These are phyloP conservation scores for Solanum habrochaites DNA, from an alignment of 257 asterid species.

Conservation along the genomic window DNA sequence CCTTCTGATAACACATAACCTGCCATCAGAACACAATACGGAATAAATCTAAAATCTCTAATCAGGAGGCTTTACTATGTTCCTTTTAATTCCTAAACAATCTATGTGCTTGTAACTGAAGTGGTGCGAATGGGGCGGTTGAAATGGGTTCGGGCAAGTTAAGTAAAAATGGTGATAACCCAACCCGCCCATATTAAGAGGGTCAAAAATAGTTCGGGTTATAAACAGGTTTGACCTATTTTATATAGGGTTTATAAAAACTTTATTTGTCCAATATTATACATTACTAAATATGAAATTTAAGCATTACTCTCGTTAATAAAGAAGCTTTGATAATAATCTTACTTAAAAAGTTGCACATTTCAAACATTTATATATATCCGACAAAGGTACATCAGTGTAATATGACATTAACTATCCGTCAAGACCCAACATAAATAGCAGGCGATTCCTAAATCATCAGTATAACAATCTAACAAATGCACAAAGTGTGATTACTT, in stretches of 20 bases:
- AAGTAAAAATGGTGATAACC: not conserved
- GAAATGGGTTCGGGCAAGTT: not conserved
- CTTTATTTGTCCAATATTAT: not conserved
- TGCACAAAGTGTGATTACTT: not conserved
- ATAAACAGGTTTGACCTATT: not conserved
- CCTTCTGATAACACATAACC: conserved; percentile 75
- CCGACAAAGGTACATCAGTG: not conserved
- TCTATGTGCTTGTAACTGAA: not conserved
- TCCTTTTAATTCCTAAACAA: not conserved
- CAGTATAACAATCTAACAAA: not conserved
- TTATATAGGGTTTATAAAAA: not conserved
- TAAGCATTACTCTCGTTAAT: not conserved
- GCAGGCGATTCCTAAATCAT: not conserved
- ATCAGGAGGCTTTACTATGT: not conserved
- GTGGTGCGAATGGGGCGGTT: not conserved
- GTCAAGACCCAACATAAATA: not conserved
- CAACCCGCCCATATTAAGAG: not conserved
- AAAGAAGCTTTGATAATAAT: not conserved
- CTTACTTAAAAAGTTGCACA: not conserved
- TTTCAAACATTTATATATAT: not conserved
- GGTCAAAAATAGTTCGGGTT: not conserved
- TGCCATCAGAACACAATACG: conserved; percentile 22
- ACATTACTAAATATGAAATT: not conserved
- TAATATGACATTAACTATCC: not conserved
- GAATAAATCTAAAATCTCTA: not conserved